phyloP scores from a whole-genome alignment of 1,284 basidiomycete genomes.

The Neolentinus lepideus region DNA sequence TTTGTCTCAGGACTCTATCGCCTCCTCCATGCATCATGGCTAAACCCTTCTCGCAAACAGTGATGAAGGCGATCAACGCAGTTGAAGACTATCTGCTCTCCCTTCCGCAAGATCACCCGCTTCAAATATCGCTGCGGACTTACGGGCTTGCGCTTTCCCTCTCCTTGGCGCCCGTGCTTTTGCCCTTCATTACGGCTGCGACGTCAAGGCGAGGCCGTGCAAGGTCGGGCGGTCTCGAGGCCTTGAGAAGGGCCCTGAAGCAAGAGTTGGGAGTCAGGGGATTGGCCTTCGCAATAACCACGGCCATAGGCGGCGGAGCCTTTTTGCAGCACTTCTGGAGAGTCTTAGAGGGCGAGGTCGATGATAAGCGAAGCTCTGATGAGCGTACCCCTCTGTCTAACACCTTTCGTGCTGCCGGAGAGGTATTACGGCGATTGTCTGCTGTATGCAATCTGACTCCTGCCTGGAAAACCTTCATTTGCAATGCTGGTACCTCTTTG shows the following conservation, averaged over 20 bases:
- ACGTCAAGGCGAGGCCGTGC: slow-evolving; percentile 13
- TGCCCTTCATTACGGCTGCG: slow-evolving; percentile 39
- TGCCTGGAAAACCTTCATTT: slow-evolving; percentile 43
- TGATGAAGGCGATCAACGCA: neutral
- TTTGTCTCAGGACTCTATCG: neutral
- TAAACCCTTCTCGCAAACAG: neutral
- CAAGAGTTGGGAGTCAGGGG: slow-evolving; percentile 52
- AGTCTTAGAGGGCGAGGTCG: slow-evolving; percentile 15
- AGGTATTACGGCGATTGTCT: neutral
- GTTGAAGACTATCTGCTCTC: slow-evolving; percentile 1
- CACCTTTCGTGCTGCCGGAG: neutral
- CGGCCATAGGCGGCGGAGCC: slow-evolving; percentile 56
- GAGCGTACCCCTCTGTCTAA: neutral
- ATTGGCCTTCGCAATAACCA: slow-evolving; percentile 61
- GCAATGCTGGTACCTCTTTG: slow-evolving; percentile 50
- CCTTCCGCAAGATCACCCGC: slow-evolving; percentile 34
- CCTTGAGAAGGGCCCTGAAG: slow-evolving; percentile 35
- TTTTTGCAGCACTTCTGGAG: slow-evolving; percentile 40
- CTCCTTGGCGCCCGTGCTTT: slow-evolving; percentile 54
- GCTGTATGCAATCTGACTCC: neutral
- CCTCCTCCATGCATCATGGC: neutral
- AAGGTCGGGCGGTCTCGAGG: slow-evolving; percentile 9
- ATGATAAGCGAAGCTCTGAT: neutral
- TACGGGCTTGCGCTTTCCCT: slow-evolving; percentile 61
- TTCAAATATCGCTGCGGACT: slow-evolving; percentile 56